phyloP scores from a whole-genome alignment of 2,329 filamentous ascomycete genomes.

The Cladophialophora psammophila region DNA sequence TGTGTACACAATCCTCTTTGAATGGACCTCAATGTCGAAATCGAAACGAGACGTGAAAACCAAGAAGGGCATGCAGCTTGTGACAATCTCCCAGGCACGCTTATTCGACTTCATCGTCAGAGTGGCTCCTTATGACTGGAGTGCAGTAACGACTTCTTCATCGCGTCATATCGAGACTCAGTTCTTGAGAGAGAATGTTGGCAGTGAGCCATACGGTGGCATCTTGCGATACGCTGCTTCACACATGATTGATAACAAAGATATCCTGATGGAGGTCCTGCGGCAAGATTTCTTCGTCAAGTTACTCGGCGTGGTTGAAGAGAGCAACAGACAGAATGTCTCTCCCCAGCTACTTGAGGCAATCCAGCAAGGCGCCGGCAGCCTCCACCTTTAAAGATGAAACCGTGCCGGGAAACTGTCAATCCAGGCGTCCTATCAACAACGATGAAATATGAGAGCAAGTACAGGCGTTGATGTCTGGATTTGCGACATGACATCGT shows the following conservation, averaged over 20 bases:
- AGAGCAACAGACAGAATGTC: conserved; percentile 33
- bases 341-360: conserved; percentile 34
- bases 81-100: conserved; percentile 66
- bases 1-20: conserved; percentile 64
- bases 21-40: conserved; percentile 47
- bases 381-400: conserved; percentile 21
- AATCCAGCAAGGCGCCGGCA: conserved; percentile 38
- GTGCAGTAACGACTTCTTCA: conserved; percentile 59
- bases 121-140: conserved; percentile 63
- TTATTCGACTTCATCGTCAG: conserved; percentile 65
- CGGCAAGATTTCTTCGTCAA: conserved; percentile 41
- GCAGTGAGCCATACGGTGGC: conserved; percentile 35
- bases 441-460: neutral
- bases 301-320: conserved; percentile 35
- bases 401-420: neutral
- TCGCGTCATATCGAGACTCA: conserved; percentile 59
- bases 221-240: conserved; percentile 38
- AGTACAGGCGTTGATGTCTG: neutral
- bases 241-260: conserved; percentile 39
- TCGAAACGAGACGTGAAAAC: conserved; percentile 55
- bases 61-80: conserved; percentile 55
- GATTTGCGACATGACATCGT: neutral
- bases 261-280: conserved; percentile 41
- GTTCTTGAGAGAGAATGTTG: conserved; percentile 43
- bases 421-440: neutral